Conservation (phyloP, 2,329 filamentous ascomycete genomes). For the Drechslerella stenobrocha region DNA sequence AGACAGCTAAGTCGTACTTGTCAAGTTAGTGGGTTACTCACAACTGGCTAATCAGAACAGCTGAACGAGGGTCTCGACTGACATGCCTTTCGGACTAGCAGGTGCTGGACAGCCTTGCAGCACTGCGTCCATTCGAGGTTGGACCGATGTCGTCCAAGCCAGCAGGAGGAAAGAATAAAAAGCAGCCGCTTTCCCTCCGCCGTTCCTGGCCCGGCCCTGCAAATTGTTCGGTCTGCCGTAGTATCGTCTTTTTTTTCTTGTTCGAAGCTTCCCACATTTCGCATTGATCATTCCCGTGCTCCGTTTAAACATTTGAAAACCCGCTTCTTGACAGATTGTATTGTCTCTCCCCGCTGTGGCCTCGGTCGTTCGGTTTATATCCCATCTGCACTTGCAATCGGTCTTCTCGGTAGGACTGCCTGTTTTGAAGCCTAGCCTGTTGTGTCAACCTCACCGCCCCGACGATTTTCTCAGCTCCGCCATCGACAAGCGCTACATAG, state of each 20-base stretch:
- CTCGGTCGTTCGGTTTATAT: too few relatives aligned
- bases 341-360: slow-evolving; percentile 1
- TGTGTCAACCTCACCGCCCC: too few relatives aligned
- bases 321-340: background rate
- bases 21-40: background rate
- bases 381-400: too few relatives aligned
- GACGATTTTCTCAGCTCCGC: too few relatives aligned
- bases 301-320: background rate
- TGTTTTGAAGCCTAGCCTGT: too few relatives aligned
- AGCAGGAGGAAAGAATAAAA: background rate
- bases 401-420: too few relatives aligned
- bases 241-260: background rate
- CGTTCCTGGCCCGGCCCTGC: background rate
- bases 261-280: too few relatives aligned
- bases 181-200: slow-evolving; percentile 4
- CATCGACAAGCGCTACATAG: too few relatives aligned
- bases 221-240: background rate
- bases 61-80: background rate
- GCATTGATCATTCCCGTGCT: slow-evolving; percentile 6
- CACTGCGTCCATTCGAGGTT: slow-evolving; percentile 2
- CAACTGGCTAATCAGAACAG: background rate
- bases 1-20: background rate
- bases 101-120: background rate
- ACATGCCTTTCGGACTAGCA: background rate
- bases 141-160: background rate